Percentiles rank a stretch among this genome's conserved stretches.
These are phyloP conservation scores for Chaetomium strumarium DNA, from an alignment of 2,329 filamentous ascomycete species.

Conservation along the genomic window DNA sequence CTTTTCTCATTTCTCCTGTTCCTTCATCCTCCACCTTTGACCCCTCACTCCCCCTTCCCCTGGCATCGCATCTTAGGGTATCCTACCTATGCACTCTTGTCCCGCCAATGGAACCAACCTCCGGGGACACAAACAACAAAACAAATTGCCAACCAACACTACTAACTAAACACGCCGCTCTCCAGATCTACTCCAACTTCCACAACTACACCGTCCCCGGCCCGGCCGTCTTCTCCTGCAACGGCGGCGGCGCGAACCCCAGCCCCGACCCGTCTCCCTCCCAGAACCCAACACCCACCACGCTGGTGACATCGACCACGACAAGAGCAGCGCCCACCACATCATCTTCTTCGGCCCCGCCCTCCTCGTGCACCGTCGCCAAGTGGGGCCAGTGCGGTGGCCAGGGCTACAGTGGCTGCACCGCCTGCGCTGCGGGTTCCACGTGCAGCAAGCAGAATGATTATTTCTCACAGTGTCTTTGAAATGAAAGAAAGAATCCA, in stretches of 20 bases:
- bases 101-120: too few relatives aligned
- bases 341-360: background rate
- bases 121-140: too few relatives aligned
- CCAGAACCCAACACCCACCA: conserved; percentile 7
- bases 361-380: conserved; percentile 21
- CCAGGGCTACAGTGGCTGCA: conserved; percentile 32
- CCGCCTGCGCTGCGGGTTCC: conserved; percentile 31
- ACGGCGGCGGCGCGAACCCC: conserved; percentile 9
- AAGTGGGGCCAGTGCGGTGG: conserved; percentile 38
- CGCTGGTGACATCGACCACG: conserved; percentile 11
- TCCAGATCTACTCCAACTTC: conserved; percentile 25
- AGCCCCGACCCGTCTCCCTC: background rate
- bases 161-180: background rate
- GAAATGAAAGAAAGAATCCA: background rate
- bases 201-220: conserved; percentile 25
- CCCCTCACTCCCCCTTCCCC: too few relatives aligned
- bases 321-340: background rate
- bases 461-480: conserved; percentile 40
- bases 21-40: background rate
- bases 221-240: conserved; percentile 21
- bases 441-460: conserved; percentile 36
- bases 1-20: conserved; percentile 19
- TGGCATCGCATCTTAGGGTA: too few relatives aligned
- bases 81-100: too few relatives aligned
- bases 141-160: too few relatives aligned